These are phyloP conservation scores for Plicaturopsis crispa DNA, from an alignment of 768 basidiomycete species.

Conservation along the genomic window DNA sequence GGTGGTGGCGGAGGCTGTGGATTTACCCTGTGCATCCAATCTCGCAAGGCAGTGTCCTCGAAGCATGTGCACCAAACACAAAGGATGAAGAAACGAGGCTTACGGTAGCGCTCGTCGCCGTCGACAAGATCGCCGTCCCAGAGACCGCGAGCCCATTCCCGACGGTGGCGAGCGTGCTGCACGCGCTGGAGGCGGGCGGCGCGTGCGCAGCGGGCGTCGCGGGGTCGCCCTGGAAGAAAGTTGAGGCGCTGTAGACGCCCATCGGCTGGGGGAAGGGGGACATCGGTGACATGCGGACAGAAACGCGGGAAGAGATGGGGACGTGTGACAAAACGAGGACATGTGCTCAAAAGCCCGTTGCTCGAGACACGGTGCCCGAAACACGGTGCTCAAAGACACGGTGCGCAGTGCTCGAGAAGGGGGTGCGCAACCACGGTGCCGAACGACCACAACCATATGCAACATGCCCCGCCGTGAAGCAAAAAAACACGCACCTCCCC, in stretches of 20 bases:
- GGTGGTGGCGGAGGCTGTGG: too few species aligned
- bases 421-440: too few species aligned
- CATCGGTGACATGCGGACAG: background rate
- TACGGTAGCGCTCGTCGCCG: constrained; percentile 10
- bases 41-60: too few species aligned
- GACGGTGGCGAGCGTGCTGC: constrained; percentile 45
- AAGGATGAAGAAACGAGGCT: constrained; percentile 13
- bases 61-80: too few species aligned
- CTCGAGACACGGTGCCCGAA: too few species aligned
- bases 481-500: background rate
- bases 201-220: constrained; percentile 50
- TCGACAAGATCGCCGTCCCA: constrained; percentile 16
- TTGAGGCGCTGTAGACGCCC: constrained; percentile 64
- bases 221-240: constrained; percentile 57
- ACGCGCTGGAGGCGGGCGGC: constrained; percentile 51
- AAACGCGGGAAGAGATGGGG: background rate
- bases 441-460: too few species aligned
- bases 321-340: background rate
- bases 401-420: too few species aligned
- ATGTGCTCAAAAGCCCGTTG: background rate
- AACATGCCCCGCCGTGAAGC: too few species aligned
- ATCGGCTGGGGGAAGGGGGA: constrained; percentile 33
- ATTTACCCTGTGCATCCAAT: too few species aligned
- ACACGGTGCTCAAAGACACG: too few species aligned
- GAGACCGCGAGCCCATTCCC: constrained; percentile 34